These are phyloP conservation scores for Prinsepia uniflora DNA, from an alignment of 306 rosid species.

Conservation along the genomic window DNA sequence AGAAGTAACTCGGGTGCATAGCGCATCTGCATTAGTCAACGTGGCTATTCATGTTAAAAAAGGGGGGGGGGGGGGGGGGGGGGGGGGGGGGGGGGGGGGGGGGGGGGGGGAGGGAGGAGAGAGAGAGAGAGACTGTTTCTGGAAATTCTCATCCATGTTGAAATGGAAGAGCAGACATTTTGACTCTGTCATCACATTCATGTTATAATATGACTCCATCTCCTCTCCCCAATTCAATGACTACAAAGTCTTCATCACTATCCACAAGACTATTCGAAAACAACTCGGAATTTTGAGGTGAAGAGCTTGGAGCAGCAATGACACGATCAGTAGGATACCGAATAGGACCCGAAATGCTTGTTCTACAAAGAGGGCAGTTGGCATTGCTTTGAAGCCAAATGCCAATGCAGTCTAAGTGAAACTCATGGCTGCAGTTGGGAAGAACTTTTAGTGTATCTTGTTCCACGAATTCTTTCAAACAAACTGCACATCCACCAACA, in stretches of 20 bases:
- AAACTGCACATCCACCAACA: slow-evolving; percentile 53
- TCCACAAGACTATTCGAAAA: slow-evolving; percentile 41
- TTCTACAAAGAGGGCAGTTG: slow-evolving; percentile 65
- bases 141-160: background rate
- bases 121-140: background rate
- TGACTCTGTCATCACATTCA: background rate
- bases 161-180: background rate
- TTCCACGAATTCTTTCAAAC: slow-evolving; percentile 52
- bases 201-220: slow-evolving; percentile 16
- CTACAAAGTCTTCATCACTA: slow-evolving; percentile 69
- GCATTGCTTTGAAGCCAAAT: slow-evolving; percentile 61
- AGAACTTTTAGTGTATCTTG: slow-evolving; percentile 46
- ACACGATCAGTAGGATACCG: slow-evolving; percentile 32
- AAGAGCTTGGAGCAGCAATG: slow-evolving; percentile 76
- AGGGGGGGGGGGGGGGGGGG: no score
- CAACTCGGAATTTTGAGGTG: slow-evolving; percentile 62
- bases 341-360: slow-evolving; percentile 42
- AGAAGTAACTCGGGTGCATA: background rate
- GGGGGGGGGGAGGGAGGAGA: background rate
- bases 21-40: no score
- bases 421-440: slow-evolving; percentile 54
- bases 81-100: no score
- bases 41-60: no score
- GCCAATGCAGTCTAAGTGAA: slow-evolving; percentile 66
- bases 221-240: slow-evolving; percentile 55